phyloP scores from a whole-genome alignment of 495 filamentous ascomycete genomes.

The Hyphodiscus hymeniophilus region DNA sequence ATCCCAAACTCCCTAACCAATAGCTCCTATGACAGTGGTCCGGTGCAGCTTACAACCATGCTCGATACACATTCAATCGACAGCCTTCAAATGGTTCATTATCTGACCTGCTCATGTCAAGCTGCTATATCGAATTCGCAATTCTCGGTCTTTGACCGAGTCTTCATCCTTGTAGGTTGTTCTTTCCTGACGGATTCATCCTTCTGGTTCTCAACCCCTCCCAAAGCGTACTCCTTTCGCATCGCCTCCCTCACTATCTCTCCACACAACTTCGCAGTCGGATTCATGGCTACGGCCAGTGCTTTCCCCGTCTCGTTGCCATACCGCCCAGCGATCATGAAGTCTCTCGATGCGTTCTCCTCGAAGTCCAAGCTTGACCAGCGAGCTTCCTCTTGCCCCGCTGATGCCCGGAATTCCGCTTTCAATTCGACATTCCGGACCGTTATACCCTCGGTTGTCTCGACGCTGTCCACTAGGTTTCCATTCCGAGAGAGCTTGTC shows the following conservation, averaged over 20 bases:
- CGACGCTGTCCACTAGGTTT: neutral
- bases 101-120: too few species aligned
- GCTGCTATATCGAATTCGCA: too few species aligned
- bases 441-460: neutral
- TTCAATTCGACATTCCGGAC: neutral
- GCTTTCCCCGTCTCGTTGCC: slow-evolving; percentile 71
- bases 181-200: too few species aligned
- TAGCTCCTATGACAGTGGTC: too few species aligned
- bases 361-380: slow-evolving; percentile 52
- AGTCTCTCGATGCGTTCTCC: slow-evolving; percentile 64
- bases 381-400: slow-evolving; percentile 26
- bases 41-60: too few species aligned
- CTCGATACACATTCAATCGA: too few species aligned
- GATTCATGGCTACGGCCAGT: slow-evolving; percentile 74
- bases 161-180: too few species aligned
- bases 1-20: too few species aligned
- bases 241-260: slow-evolving; percentile 80
- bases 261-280: slow-evolving; percentile 82
- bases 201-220: neutral
- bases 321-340: slow-evolving; percentile 66
- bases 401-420: slow-evolving; percentile 24
- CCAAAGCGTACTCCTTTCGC: slow-evolving; percentile 50
- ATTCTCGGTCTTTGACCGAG: too few species aligned
- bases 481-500: slow-evolving; percentile 26
- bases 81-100: too few species aligned